A percentile compares a stretch with the other conserved stretches of the same genome.
Conservation (phyloP, 2,329 filamentous ascomycete species). For the Proliferodiscus dingleyae region DNA sequence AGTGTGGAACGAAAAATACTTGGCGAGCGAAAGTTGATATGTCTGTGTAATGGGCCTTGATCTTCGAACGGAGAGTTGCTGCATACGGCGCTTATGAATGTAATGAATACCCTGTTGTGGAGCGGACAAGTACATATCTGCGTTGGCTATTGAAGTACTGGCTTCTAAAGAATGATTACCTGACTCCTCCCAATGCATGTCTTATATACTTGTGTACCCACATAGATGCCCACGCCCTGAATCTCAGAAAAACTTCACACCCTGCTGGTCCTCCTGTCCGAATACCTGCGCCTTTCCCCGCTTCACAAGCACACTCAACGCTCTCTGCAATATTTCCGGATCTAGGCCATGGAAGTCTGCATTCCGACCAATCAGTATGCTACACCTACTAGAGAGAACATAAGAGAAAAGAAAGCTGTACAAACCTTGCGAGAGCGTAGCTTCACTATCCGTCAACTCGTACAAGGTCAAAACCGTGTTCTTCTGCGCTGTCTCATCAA, state of each 20-base stretch:
- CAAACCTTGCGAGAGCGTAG: slow-evolving; percentile 64
- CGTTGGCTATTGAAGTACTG: background rate
- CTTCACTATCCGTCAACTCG: slow-evolving; percentile 85
- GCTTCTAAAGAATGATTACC: background rate
- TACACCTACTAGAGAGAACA: background rate
- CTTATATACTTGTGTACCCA: slow-evolving; percentile 2
- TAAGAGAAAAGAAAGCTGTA: slow-evolving; percentile 30
- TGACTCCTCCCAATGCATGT: slow-evolving; percentile 9
- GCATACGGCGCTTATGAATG: background rate
- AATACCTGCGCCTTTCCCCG: slow-evolving; percentile 91
- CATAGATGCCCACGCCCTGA: slow-evolving; percentile 5
- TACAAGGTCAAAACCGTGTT: slow-evolving; percentile 87
- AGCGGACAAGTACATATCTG: background rate
- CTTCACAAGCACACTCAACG: slow-evolving; percentile 78
- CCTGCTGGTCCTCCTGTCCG: slow-evolving; percentile 78
- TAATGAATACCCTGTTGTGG: slow-evolving; percentile 11
- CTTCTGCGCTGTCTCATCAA: slow-evolving; percentile 84
- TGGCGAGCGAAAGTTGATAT: slow-evolving; percentile 7
- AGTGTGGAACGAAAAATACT: slow-evolving; percentile 59
- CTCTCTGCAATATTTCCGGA: slow-evolving; percentile 70
- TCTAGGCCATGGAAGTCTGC: slow-evolving; percentile 90
- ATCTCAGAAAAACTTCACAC: slow-evolving; percentile 90
- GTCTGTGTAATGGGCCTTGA: slow-evolving; percentile 1
- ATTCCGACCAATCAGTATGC: too few relatives aligned
- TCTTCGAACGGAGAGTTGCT: background rate